phyloP scores from a whole-genome alignment of 1,284 basidiomycete genomes.

The Irpex rosettiformis region DNA sequence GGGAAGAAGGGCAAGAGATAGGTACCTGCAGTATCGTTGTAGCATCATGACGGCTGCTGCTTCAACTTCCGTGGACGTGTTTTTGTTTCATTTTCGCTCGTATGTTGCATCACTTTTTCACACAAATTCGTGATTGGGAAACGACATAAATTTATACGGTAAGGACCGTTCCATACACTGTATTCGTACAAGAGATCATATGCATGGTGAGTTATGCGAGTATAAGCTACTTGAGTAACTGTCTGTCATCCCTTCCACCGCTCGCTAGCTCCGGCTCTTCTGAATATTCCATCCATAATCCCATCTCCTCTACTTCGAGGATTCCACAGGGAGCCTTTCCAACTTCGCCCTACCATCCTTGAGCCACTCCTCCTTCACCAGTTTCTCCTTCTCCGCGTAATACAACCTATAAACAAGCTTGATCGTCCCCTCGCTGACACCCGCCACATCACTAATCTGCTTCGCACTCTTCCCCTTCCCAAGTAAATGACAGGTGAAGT shows the following conservation, averaged over 20 bases:
- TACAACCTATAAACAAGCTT: conserved; percentile 82
- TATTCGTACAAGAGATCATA: conserved; percentile 1
- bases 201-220: background rate
- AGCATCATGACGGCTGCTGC: background rate
- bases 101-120: background rate
- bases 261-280: background rate
- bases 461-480: conserved; percentile 73
- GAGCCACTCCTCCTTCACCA: conserved; percentile 82
- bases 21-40: too few relatives aligned
- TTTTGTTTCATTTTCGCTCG: background rate
- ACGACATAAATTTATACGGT: background rate
- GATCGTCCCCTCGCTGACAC: conserved; percentile 97
- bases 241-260: background rate
- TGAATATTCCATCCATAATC: background rate
- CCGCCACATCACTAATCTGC: conserved; percentile 92
- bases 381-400: conserved; percentile 62
- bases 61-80: too few relatives aligned
- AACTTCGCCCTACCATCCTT: conserved; percentile 71
- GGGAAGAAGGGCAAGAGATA: conserved; percentile 28
- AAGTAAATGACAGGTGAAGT: conserved; percentile 85
- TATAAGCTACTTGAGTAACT: background rate
- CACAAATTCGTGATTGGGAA: background rate
- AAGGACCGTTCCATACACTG: background rate
- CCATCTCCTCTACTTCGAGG: conserved; percentile 15
- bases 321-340: conserved; percentile 39